phyloP scores from a whole-genome alignment of 495 filamentous ascomycete species.

The Evernia prunastri region DNA sequence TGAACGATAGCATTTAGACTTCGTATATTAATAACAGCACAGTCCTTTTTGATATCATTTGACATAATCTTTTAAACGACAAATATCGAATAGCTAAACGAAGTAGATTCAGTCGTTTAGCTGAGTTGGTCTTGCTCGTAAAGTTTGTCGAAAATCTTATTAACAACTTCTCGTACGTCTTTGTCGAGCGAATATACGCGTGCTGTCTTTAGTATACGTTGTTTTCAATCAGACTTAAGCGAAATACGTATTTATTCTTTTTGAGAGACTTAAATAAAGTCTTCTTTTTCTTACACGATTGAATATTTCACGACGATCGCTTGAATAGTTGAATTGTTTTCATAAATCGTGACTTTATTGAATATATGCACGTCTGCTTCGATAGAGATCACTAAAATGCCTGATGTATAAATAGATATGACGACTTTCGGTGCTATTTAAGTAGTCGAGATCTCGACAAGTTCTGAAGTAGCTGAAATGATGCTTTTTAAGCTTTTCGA shows the following conservation, averaged over 20 bases:
- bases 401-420: no score
- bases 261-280: neutral
- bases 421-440: no score
- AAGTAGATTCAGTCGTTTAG: slow-evolving; percentile 2
- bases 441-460: neutral
- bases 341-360: slow-evolving; percentile 5
- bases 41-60: slow-evolving; percentile 2
- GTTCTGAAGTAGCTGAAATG: neutral
- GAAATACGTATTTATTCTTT: neutral
- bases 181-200: slow-evolving; percentile 5
- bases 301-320: neutral
- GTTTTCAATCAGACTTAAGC: neutral
- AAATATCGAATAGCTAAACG: neutral
- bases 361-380: neutral
- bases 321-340: neutral
- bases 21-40: slow-evolving; percentile 14
- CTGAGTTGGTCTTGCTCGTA: slow-evolving; percentile 3
- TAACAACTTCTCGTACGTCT: slow-evolving; percentile 4
- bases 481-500: neutral
- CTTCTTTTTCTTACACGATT: neutral
- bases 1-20: slow-evolving; percentile 13
- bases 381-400: no score
- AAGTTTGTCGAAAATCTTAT: slow-evolving; percentile 15
- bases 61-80: slow-evolving; percentile 2
- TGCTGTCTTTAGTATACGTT: neutral